phyloP scores from a whole-genome alignment of 1,284 basidiomycete species.

The Athelia psychrophila region DNA sequence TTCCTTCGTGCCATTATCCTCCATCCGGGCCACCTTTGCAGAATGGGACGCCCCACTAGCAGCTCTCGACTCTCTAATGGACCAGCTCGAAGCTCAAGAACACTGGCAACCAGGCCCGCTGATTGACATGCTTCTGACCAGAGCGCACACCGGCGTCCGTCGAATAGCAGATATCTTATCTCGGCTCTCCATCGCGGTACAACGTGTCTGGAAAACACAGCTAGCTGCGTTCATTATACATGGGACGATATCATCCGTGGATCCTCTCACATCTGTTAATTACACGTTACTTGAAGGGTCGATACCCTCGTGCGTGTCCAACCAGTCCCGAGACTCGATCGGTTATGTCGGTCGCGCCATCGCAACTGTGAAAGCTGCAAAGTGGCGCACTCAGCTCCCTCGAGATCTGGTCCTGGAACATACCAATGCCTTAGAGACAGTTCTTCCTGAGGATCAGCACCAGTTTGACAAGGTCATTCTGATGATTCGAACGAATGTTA shows the following conservation, averaged over 20 bases:
- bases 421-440: slow-evolving; percentile 59
- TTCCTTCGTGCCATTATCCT: slow-evolving; percentile 81
- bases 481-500: slow-evolving; percentile 69
- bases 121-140: slow-evolving; percentile 70
- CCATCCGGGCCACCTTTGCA: slow-evolving; percentile 76
- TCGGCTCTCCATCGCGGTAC: slow-evolving; percentile 67
- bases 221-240: slow-evolving; percentile 77
- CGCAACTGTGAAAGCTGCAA: slow-evolving; percentile 78
- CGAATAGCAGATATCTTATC: slow-evolving; percentile 69
- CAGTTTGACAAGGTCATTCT: slow-evolving; percentile 72
- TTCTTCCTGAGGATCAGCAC: slow-evolving; percentile 71
- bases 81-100: slow-evolving; percentile 52
- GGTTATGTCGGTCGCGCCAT: slow-evolving; percentile 86
- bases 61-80: slow-evolving; percentile 61
- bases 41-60: slow-evolving; percentile 83
- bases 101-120: slow-evolving; percentile 72
- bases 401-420: slow-evolving; percentile 60
- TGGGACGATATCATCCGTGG: slow-evolving; percentile 58
- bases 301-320: slow-evolving; percentile 72
- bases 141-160: slow-evolving; percentile 74
- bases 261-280: slow-evolving; percentile 55
- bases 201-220: slow-evolving; percentile 77
- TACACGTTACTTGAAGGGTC: slow-evolving; percentile 58
- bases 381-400: slow-evolving; percentile 75
- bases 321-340: slow-evolving; percentile 75